A percentile compares a stretch with the other conserved stretches of the same genome.
Evolutionary conservation across 2,329 filamentous ascomycete species (phyloP).

Genomic region (Beauveria scarabaeidicola): DNA sequence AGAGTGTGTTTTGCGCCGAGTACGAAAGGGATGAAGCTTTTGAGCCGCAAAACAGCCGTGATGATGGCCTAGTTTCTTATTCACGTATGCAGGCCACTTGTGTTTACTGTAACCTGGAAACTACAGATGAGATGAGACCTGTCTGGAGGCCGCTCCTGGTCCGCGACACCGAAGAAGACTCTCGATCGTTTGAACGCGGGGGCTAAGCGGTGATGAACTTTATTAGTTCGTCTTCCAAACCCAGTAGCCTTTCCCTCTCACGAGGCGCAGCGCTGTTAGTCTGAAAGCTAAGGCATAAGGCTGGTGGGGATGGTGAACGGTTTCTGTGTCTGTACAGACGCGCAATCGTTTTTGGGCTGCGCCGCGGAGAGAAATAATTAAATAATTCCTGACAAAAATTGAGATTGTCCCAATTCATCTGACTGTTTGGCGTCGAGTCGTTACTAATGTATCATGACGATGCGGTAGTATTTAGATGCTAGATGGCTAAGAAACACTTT

Average conservation of each 20-base stretch:
- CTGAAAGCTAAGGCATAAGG: not conserved
- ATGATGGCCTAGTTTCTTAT: not conserved
- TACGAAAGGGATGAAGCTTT: not conserved
- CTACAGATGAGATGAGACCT: not conserved
- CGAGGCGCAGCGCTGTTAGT: slow-evolving; percentile 3
- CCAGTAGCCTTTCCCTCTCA: not conserved
- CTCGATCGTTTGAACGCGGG: not conserved
- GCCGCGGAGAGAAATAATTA: no score
- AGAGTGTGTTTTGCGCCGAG: not conserved
- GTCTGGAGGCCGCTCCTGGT: not conserved
- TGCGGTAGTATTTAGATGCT: no score
- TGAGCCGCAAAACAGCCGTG: not conserved
- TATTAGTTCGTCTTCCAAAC: not conserved
- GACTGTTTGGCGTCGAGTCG: no score
- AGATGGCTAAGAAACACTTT: no score
- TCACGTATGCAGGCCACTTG: not conserved
- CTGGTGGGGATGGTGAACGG: not conserved
- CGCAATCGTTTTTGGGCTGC: not conserved
- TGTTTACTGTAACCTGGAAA: not conserved
- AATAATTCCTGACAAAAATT: not conserved
- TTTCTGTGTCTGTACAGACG: not conserved
- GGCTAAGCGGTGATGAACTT: not conserved
- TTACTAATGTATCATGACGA: not conserved
- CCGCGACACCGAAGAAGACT: not conserved
- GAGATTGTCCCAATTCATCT: no score